Evolutionary conservation across 768 basidiomycete species (phyloP), one percentile per base, ranked within the genome.

Genomic region (Chalciporus pseudorubinellus): DNA sequence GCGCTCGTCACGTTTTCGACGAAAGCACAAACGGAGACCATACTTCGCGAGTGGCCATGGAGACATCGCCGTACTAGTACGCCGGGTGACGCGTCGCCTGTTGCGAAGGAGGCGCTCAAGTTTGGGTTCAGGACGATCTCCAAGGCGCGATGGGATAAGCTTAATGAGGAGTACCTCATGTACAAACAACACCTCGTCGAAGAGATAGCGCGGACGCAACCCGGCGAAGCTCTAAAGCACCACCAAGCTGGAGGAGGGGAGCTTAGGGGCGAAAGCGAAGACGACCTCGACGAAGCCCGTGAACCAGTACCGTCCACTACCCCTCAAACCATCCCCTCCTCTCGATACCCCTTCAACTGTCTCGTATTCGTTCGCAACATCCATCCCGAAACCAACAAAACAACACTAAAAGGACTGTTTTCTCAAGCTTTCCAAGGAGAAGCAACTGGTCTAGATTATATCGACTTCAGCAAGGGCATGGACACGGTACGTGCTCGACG

Each of bases 381-480:
- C 8, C 85, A 91, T 52, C 72, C 80, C 3, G 81, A 83, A 50
- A 89, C 89, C 22, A 93, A 91, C 64, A 92, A 91, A 66, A 92
- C 91, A 0, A 85, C 87, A 0, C 73, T 93, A 14, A 84, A 82
- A 39, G 65, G 72, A 3, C 64, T 89, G 6, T 84, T 91, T 53
- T 59, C 73, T 0, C 63, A 61, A 7, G 75, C 79, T 2, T 76
- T 82, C 39, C 44, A 29, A 18, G 59, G 39, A 1, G 45, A 46
- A 12, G 31, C 48, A 14, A 68, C 70, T 7, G 79, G 74, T 2
- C 65, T 92, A 24, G 87, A 92, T 60, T 93, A 93, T 49, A 78
- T 92, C 16, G 90, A 92, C 67, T 92, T 81, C 64, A 82, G 64
- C 57, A 92, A 90, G 64, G 85, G 87, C 14, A 82, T 87, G 75